These are phyloP conservation scores for Arthrobotrys sphaeroides DNA, from an alignment of 2,329 filamentous ascomycete genomes.

Conservation along the genomic window DNA sequence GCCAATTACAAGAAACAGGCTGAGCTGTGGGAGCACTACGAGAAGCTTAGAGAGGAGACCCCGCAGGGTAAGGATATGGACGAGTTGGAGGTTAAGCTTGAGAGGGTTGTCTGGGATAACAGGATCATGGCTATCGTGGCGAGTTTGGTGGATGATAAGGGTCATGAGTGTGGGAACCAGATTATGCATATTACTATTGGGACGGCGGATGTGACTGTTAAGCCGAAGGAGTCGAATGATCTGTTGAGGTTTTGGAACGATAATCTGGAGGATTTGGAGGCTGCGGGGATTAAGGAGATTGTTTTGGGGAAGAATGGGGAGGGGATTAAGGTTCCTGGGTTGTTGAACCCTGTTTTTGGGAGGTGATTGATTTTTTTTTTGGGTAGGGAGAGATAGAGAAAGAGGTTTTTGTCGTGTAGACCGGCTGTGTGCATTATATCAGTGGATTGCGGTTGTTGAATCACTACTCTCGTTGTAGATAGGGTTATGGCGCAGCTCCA, in stretches of 20 bases:
- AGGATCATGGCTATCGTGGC: constrained; percentile 89
- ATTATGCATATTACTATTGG: constrained; percentile 90
- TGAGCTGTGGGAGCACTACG: constrained; percentile 79
- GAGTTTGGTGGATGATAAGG: constrained; percentile 63
- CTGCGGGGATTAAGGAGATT: constrained; percentile 35
- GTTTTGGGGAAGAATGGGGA: constrained; percentile 40
- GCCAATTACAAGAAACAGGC: constrained; percentile 70
- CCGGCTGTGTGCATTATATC: too few species aligned
- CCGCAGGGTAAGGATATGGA: constrained; percentile 63
- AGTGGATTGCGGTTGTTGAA: background rate
- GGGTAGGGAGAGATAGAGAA: too few species aligned
- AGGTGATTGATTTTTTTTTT: background rate
- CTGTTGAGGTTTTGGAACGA: constrained; percentile 75
- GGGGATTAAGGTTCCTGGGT: constrained; percentile 20
- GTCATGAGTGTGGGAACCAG: constrained; percentile 77
- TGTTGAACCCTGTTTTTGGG: constrained; percentile 27
- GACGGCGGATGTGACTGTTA: constrained; percentile 76
- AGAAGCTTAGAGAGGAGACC: constrained; percentile 66
- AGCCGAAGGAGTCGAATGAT: constrained; percentile 94
- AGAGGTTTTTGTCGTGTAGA: too few species aligned
- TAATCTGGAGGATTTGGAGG: constrained; percentile 17
- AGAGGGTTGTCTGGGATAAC: constrained; percentile 81
- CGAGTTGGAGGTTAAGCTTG: constrained; percentile 71
- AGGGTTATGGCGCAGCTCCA: background rate
- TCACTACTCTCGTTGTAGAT: constrained; percentile 15